Base-by-base conservation (phyloP, 345 rosid species). In the Rhodamnia argentea region DNA sequence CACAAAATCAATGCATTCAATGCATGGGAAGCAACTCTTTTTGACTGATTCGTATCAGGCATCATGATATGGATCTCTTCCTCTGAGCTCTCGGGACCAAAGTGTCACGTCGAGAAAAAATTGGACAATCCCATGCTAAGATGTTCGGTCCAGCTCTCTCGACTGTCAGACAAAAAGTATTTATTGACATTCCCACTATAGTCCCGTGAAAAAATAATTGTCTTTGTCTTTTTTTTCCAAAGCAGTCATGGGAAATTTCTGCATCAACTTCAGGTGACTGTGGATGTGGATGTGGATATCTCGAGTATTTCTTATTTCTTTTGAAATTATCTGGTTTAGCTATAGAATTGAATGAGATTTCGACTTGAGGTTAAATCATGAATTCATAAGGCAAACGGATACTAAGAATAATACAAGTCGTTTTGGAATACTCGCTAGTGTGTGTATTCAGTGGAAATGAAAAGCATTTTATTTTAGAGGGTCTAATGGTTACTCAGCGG, bases 311-410 rank as follows among this genome's bases (percentile, higher is more conserved):
- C 40, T 9, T 3, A 4, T 32, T 32, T 64, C 44, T 32, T 29
- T 18, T 10, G 13, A 1, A 16, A 37, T 37, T 0, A 32, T 64
- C 32, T 29, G 47, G 78, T 18, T 44, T 1, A 37, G 13, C 0
- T 12, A 6, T 16, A 64, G 78, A 32, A 64, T 32, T 16, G 18
- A 64, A 32, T 64, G 13, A 32, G 6, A 32, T 64, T 64, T 64
- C 76, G 13, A 13, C 18, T 14, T 60, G n/a, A 13, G 3, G 74
- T 60, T 27, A 14, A 60, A 16, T 27, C 74, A 5, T 7, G 22
- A 27, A 27, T 60, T 60, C 7, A 27, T 14, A 37, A 0, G 6
- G 40, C n/a, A 7, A 62, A 62, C 6, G 27, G 0, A 27, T 27
- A 7, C 27, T 62, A 1, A 60, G 32, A 27, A 62, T 37, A 37